Percentiles rank a stretch among this genome's conserved stretches.
Conservation (phyloP, 1,139 yeast genomes). For the Wickerhamiella pararugosa region DNA sequence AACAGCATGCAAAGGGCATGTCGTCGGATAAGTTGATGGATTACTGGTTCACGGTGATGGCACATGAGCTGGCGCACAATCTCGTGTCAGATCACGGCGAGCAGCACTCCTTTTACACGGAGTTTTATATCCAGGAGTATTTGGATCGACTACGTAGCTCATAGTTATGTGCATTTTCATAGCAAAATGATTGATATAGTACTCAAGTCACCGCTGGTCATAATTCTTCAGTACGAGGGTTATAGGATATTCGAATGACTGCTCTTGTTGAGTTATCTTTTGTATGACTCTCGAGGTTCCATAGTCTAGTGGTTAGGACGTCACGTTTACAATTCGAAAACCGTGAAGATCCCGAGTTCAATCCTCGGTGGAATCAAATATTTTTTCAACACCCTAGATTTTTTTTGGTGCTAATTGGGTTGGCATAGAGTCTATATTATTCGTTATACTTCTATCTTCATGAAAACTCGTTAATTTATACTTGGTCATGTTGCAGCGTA, state of each 20-base stretch:
- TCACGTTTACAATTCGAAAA: slow-evolving; percentile 6
- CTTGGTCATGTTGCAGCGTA: no score
- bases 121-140: slow-evolving; percentile 20
- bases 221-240: no score
- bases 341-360: slow-evolving; percentile 8
- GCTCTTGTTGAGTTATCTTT: no score
- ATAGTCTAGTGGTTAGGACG: slow-evolving; percentile 8
- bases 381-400: not conserved
- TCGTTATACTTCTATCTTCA: no score
- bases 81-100: slow-evolving; percentile 25
- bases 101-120: slow-evolving; percentile 26
- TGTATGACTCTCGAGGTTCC: not conserved
- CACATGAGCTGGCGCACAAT: slow-evolving; percentile 31
- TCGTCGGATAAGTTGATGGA: slow-evolving; percentile 11
- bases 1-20: slow-evolving; percentile 5
- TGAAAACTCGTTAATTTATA: no score
- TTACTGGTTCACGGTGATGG: slow-evolving; percentile 28
- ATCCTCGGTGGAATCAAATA: slow-evolving; percentile 6
- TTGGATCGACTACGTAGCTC: slow-evolving; percentile 9
- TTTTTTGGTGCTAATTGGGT: not conserved
- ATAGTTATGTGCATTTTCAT: not conserved
- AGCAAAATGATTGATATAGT: not conserved
- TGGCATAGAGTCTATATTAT: no score
- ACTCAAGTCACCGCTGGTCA: no score
- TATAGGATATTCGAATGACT: no score